phyloP scores from a whole-genome alignment of 345 rosid genomes.

The Eucalyptus dawsonii region DNA sequence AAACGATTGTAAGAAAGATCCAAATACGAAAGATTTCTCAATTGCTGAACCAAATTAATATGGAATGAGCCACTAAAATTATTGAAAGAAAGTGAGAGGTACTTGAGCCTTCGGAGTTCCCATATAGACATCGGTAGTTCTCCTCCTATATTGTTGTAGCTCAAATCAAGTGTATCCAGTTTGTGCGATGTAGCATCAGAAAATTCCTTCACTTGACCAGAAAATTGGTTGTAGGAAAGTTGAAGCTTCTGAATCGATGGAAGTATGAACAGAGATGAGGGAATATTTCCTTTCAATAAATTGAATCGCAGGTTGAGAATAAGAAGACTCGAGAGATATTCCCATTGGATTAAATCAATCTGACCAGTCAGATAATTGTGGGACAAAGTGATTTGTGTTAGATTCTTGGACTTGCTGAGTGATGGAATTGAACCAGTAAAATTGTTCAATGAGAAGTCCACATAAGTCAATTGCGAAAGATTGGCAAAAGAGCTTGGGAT shows the following conservation, averaged over 20 bases:
- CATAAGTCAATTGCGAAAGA: constrained; percentile 3
- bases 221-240: background rate
- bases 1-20: no score
- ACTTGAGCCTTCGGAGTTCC: background rate
- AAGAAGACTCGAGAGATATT: background rate
- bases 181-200: background rate
- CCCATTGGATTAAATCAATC: constrained; percentile 7
- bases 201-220: constrained; percentile 10
- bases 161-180: constrained; percentile 10
- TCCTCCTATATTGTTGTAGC: constrained; percentile 23
- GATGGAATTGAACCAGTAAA: constrained; percentile 23
- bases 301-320: no score
- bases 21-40: no score
- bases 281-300: accelerated
- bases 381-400: constrained; percentile 2
- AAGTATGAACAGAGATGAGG: no score
- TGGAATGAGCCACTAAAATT: no score
- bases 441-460: constrained; percentile 15
- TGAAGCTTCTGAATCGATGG: background rate
- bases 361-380: constrained; percentile 8
- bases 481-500: constrained; percentile 7
- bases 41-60: no score
- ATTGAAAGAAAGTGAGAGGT: background rate
- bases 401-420: background rate
- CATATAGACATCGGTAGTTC: background rate